Evolutionary conservation across 139 green algal species (phyloP).

Genomic region (Coelastrella sp.): DNA sequence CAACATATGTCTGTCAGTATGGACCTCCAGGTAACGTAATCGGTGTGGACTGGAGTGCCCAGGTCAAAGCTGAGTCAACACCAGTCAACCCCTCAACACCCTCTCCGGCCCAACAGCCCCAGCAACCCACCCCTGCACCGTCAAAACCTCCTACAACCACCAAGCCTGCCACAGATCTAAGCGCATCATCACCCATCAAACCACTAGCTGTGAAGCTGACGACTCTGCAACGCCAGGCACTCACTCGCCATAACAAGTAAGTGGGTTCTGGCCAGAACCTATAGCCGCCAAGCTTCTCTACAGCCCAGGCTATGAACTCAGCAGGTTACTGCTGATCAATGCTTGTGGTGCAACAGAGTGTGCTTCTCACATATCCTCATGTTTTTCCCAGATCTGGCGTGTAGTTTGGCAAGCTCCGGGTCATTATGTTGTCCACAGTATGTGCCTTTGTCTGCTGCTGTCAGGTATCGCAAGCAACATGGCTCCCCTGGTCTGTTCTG

Average conservation of each 20-base stretch:
- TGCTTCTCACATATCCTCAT: neutral
- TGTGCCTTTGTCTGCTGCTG: neutral
- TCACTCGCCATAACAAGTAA: constrained; percentile 16
- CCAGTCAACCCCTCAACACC: too few species aligned
- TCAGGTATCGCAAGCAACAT: neutral
- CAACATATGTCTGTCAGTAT: constrained; percentile 51
- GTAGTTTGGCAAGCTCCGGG: neutral
- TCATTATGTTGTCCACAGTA: neutral
- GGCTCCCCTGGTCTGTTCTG: neutral
- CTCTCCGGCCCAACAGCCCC: too few species aligned
- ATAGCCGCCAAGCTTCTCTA: neutral
- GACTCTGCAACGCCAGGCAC: neutral
- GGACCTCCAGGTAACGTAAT: constrained; percentile 40
- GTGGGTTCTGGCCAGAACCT: too few species aligned
- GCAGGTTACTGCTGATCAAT: neutral
- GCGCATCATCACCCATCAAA: too few species aligned
- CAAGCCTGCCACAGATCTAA: too few species aligned
- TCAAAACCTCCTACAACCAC: too few species aligned
- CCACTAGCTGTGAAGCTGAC: too few species aligned
- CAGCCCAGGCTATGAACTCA: neutral
- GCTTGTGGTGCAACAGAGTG: too few species aligned
- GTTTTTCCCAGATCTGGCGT: neutral
- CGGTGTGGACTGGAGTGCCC: constrained; percentile 20
- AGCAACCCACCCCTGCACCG: too few species aligned
- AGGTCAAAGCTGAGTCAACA: too few species aligned